These are phyloP conservation scores for Triangularia setosa DNA, from an alignment of 2,329 filamentous ascomycete species.

Conservation along the genomic window DNA sequence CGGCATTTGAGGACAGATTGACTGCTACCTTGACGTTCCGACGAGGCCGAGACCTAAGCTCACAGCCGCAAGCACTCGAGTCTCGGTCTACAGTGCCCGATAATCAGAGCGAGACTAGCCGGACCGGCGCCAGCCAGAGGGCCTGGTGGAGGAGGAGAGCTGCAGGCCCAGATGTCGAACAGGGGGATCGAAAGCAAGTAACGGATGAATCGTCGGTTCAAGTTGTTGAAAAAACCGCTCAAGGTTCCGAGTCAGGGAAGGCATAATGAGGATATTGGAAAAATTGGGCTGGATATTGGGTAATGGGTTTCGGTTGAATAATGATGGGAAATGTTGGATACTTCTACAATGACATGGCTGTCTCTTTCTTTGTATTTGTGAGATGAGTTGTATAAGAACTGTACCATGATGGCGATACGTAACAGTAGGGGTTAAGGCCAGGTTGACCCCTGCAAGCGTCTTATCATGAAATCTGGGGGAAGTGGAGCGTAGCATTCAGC, in stretches of 20 bases:
- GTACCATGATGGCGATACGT: background rate
- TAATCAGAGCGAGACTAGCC: background rate
- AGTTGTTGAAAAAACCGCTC: background rate
- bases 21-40: background rate
- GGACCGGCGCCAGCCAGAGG: background rate
- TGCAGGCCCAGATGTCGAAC: background rate
- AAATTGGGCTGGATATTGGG: background rate
- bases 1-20: conserved; percentile 4
- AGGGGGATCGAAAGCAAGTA: background rate
- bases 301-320: background rate
- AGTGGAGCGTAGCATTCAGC: background rate
- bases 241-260: background rate
- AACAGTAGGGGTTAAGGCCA: background rate
- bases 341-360: background rate
- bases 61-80: background rate
- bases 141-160: background rate
- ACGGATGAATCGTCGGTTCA: background rate
- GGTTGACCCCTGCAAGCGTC: background rate
- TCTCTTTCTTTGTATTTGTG: background rate
- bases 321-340: background rate
- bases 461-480: background rate
- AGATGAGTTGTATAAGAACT: background rate
- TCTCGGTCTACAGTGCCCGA: background rate
- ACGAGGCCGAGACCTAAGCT: background rate
- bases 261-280: background rate